Evolutionary conservation across 129 eudicot species (phyloP).

Genomic region (Apium graveolens): DNA sequence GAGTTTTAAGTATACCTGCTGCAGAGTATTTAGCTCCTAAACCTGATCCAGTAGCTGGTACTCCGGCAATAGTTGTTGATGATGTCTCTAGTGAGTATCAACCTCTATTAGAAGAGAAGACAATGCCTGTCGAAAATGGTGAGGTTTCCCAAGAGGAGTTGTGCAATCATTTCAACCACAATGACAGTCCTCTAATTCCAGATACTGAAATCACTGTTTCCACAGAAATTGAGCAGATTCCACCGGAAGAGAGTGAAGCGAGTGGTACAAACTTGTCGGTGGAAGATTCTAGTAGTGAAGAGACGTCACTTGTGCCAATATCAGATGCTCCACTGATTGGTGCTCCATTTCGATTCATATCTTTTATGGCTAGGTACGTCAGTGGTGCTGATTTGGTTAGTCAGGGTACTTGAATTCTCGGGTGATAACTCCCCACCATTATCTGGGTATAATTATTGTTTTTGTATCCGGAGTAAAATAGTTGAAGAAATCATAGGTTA

Average conservation of each 20-base stretch:
- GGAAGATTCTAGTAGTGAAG: conserved; percentile 15
- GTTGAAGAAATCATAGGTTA: background rate
- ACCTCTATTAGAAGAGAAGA: conserved; percentile 20
- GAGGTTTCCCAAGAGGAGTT: background rate
- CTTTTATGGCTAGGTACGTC: conserved; percentile 80
- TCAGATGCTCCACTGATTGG: conserved; percentile 85
- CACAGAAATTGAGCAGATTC: conserved; percentile 80
- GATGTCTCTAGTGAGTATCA: conserved; percentile 20
- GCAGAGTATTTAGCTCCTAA: conserved; percentile 15
- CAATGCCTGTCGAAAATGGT: conserved; percentile 16
- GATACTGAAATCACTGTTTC: conserved; percentile 38
- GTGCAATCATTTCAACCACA: conserved; percentile 14
- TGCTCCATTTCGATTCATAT: conserved; percentile 87
- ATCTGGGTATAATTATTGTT: background rate
- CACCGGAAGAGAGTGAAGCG: conserved; percentile 51
- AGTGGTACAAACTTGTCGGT: conserved; percentile 12
- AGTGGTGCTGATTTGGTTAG: conserved; percentile 94
- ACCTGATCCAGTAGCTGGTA: conserved; percentile 19
- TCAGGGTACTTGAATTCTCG: conserved; percentile 20
- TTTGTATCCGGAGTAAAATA: background rate
- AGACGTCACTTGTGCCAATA: conserved; percentile 37
- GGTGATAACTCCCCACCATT: conserved; percentile 3
- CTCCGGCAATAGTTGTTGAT: conserved; percentile 16
- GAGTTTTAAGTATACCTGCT: conserved; percentile 12
- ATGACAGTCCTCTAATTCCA: conserved; percentile 16